Evolutionary conservation across 345 rosid genomes (phyloP).

Genomic region (Eucalyptus marginata): DNA sequence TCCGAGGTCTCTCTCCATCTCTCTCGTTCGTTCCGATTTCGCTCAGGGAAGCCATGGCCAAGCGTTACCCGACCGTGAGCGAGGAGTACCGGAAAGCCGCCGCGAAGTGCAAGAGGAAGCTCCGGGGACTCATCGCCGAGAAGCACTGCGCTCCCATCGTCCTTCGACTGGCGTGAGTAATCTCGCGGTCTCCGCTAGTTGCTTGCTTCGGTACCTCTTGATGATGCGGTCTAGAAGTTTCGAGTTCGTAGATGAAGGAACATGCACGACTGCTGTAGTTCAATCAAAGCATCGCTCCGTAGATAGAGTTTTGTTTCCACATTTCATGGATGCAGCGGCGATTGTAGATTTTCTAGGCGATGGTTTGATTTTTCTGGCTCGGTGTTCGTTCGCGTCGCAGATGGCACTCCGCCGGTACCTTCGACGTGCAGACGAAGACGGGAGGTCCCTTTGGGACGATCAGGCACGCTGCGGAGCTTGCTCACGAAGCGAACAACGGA

Average conservation of each 20-base stretch:
- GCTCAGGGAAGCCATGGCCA: conserved; percentile 8
- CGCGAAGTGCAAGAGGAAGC: conserved; percentile 61
- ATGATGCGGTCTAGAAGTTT: background rate
- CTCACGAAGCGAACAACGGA: conserved; percentile 75
- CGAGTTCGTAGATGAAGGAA: background rate
- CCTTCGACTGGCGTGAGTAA: conserved; percentile 69
- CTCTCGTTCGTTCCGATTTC: background rate
- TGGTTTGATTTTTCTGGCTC: background rate
- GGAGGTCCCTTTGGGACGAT: conserved; percentile 96
- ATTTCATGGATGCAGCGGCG: background rate
- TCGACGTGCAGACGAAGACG: conserved; percentile 51
- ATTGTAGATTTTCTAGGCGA: background rate
- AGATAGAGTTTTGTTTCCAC: background rate
- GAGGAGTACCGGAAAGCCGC: conserved; percentile 65
- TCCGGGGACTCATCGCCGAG: conserved; percentile 72
- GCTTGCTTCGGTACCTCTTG: background rate
- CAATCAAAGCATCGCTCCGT: background rate
- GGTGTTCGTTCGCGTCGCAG: conserved; percentile 8
- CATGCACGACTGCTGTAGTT: too few relatives aligned
- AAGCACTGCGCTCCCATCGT: conserved; percentile 82
- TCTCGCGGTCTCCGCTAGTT: background rate
- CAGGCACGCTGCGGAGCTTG: conserved; percentile 50
- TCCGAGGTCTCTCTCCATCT: background rate
- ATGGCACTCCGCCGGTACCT: conserved; percentile 97
- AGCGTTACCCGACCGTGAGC: conserved; percentile 58